Evolutionary conservation across 306 rosid species (phyloP), one percentile per base, ranked within the genome.

Genomic region (Malus orientalis): DNA sequence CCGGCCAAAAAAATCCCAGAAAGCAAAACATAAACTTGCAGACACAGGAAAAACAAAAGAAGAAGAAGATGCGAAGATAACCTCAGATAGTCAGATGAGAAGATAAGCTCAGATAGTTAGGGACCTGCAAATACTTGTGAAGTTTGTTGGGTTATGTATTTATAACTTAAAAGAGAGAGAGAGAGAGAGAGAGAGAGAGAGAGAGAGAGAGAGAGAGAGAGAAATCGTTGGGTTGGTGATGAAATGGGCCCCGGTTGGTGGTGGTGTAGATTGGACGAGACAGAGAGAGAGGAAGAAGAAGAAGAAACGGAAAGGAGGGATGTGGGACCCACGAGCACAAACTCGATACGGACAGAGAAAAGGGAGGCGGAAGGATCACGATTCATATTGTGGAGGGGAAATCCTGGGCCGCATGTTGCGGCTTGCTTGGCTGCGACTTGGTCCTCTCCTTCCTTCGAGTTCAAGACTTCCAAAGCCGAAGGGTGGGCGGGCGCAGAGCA

Each of bases 191-290:
- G 73, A 69, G 44, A 53, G 60, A 29, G 23, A 9, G 29, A n/a
- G 63, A 42, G 30, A 40, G 29, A 71, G 57, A 18, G 75, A 51
- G 74, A 5, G 59, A 19, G 59, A 59, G 65, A 13, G 36, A 15
- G 33, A 61, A 61, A 12, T 27, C 40, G 11, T 30, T 14, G 67
- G 69, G 45, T 64, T 71, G 44, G 69, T 64, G n/a, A 15, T 15
- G 29, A 62, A 71, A 71, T 55, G 62, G 76, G 66, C n/a, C 49
- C 7, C 16, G 53, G 72, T 80, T 61, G 74, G 70, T 78, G 67
- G 81, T 74, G 40, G 70, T 18, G 59, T 75, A 70, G 18, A 11
- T 2, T 33, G 16, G 49, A 36, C 4, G 69, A 10, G n/a, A 71
- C 22, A 8, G 25, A 5, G 11, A 32, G 40, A 58, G n/a, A 55